phyloP scores from a whole-genome alignment of 352 stramenopile species.

The Pilasporangium apinafurcum region DNA sequence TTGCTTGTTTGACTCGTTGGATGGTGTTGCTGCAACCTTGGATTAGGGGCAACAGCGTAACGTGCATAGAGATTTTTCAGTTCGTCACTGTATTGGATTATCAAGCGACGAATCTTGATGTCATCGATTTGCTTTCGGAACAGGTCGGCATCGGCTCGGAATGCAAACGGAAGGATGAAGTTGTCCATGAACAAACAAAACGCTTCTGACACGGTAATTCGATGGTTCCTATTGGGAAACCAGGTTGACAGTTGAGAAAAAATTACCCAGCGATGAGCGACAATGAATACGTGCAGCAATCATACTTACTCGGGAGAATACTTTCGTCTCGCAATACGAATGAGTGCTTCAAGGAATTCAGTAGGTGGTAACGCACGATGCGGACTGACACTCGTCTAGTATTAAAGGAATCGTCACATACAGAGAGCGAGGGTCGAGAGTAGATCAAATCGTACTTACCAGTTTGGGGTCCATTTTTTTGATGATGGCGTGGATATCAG shows the following conservation, averaged over 20 bases:
- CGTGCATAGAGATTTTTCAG: slow-evolving; percentile 45
- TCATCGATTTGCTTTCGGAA: slow-evolving; percentile 73
- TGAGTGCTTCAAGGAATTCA: slow-evolving; percentile 63
- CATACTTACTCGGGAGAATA: slow-evolving; percentile 51
- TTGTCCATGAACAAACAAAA: slow-evolving; percentile 76
- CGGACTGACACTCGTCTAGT: slow-evolving; percentile 28
- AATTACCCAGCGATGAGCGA: background rate
- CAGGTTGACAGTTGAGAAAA: background rate
- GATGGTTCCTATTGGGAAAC: slow-evolving; percentile 24
- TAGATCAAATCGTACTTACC: slow-evolving; percentile 9
- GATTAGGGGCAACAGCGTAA: slow-evolving; percentile 41
- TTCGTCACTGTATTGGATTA: slow-evolving; percentile 59
- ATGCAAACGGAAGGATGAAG: slow-evolving; percentile 65
- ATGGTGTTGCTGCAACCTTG: slow-evolving; percentile 27
- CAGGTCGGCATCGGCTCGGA: slow-evolving; percentile 62
- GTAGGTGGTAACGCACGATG: slow-evolving; percentile 39
- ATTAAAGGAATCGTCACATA: no score
- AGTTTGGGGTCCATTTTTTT: slow-evolving; percentile 44
- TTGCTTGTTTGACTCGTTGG: no score
- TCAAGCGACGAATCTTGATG: slow-evolving; percentile 45
- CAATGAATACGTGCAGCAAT: no score
- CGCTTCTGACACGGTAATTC: slow-evolving; percentile 61
- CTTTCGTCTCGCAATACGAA: slow-evolving; percentile 54
- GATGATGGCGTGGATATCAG: slow-evolving; percentile 38
- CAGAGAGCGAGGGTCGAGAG: no score